phyloP scores from a whole-genome alignment of 805 yeast species.

The Schwanniomyces yamadae region DNA sequence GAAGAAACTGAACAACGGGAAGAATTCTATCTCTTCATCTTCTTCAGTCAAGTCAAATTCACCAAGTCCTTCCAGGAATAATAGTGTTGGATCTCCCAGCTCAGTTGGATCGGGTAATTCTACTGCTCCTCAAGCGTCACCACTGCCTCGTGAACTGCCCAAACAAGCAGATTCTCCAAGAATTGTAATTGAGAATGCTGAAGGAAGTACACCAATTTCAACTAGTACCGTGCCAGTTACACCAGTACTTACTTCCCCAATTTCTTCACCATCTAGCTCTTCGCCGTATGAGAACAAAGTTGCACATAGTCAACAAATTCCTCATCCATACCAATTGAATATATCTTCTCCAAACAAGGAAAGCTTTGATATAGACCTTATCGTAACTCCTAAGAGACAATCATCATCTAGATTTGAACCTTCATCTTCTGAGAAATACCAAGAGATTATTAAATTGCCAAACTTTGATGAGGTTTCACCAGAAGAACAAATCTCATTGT shows the following conservation, averaged over 20 bases:
- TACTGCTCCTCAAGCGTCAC: constrained; percentile 2
- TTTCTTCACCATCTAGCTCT: constrained; percentile 1
- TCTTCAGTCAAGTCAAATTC: constrained; percentile 23
- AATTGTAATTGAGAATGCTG: constrained; percentile 17
- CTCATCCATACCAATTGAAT: constrained; percentile 21
- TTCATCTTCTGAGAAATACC: constrained; percentile 39
- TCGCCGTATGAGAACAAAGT: constrained; percentile 8
- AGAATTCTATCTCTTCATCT: constrained; percentile 16
- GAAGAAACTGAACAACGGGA: constrained; percentile 16
- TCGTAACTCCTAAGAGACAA: constrained; percentile 81
- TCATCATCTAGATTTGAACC: constrained; percentile 91
- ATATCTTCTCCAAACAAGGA: constrained; percentile 64
- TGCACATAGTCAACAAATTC: constrained; percentile 19
- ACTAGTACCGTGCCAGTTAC: constrained; percentile 19
- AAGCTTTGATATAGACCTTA: constrained; percentile 72
- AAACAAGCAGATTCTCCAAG: constrained; percentile 19
- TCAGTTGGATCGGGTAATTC: constrained; percentile 11
- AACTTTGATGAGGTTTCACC: constrained; percentile 82
- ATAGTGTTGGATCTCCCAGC: constrained; percentile 24
- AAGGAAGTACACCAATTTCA: constrained; percentile 4
- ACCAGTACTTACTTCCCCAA: constrained; percentile 10
- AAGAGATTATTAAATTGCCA: constrained; percentile 70
- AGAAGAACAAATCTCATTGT: constrained; percentile 74
- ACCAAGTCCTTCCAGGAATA: constrained; percentile 35
- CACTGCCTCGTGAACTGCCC: constrained; percentile 18